A percentile compares a stretch with the other conserved stretches of the same genome.
phyloP scores from a whole-genome alignment of 1,284 basidiomycete species.

The Waitea zeae region DNA sequence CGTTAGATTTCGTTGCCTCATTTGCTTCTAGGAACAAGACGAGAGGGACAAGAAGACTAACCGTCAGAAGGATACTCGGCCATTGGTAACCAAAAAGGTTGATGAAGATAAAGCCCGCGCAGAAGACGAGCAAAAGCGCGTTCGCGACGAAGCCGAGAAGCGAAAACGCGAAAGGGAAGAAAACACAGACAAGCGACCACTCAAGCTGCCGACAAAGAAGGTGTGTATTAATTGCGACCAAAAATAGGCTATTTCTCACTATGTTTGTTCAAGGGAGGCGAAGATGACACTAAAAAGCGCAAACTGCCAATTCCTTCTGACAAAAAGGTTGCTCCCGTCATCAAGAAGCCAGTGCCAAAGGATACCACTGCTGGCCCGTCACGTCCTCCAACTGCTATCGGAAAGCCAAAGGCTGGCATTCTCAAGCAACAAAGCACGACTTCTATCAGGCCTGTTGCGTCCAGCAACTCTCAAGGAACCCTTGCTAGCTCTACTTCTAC shows the following conservation, averaged over 20 bases:
- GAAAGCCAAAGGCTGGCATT: conserved; percentile 12
- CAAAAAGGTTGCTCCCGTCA: conserved; percentile 39
- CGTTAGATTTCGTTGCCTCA: conserved; percentile 1
- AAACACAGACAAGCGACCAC: conserved; percentile 42
- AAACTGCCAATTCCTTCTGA: conserved; percentile 32
- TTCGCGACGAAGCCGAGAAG: conserved; percentile 51
- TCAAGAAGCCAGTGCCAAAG: conserved; percentile 35
- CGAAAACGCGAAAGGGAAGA: conserved; percentile 65
- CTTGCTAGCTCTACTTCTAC: conserved; percentile 4
- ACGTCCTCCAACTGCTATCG: conserved; percentile 10
- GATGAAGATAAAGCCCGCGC: conserved; percentile 57
- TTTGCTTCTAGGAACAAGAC: conserved; percentile 56
- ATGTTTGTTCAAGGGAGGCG: conserved; percentile 20
- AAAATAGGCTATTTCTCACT: conserved; percentile 3
- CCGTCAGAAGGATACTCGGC: conserved; percentile 61
- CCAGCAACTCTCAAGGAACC: conserved; percentile 1
- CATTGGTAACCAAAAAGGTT: conserved; percentile 52
- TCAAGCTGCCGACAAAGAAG: conserved; percentile 37
- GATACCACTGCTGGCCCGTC: no score
- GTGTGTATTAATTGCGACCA: conserved; percentile 14
- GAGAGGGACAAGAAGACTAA: conserved; percentile 65
- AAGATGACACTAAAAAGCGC: conserved; percentile 55
- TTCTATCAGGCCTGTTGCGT: conserved; percentile 6
- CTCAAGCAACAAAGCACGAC: conserved; percentile 13
- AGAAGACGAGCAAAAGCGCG: conserved; percentile 49